Base-by-base conservation (phyloP, 495 filamentous ascomycete species). In the Penicillium malachiteum region DNA sequence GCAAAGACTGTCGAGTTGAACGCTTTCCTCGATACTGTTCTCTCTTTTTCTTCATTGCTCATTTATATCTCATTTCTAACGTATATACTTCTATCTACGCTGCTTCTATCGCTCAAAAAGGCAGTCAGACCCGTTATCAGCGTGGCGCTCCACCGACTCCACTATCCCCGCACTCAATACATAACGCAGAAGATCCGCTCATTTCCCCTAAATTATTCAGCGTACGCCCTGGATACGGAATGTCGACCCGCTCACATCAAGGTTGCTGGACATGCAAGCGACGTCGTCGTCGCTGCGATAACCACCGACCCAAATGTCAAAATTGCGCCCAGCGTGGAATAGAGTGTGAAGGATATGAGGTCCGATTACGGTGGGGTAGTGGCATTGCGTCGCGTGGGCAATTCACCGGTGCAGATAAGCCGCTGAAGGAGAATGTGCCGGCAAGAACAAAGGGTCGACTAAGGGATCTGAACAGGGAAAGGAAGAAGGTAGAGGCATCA, bases 221-320 rank as follows among this genome's bases (percentile, higher is more conserved):
- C 39, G 43, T 13, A 33, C 30, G 13, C 31, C 11, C 56, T 55
- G 9, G 13, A 64, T 59, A 30, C 49, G 60, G 71, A 34, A 74
- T 74, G 71, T 66, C 66, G 68, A 71, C 69, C 57, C 69, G 68
- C n/a, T 66, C 66, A 12, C 54, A 64, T 37, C 49, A 64, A n/a
- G 67, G 69, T 0, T 73, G 71, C 34, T 74, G 71, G 71, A 74
- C 71, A 13, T 74, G 71, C 55, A 74, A 74, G 51, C 51, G 49
- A n/a, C 58, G 57, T n/a, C 63, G 65, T 3, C 63, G 71, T 0
- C 64, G 65, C 32, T 74, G 71, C 55, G 71, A 74, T 50, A 58
- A 60, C 18, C 16, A 54, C 11, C 68, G 62, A 0, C 70, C 71
- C 5, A 48, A 42, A 3, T 74, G 71, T 42, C 50, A 55, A 33